Conservation (phyloP, 208 protist genomes). For the Crithidia brevicula region DNA sequence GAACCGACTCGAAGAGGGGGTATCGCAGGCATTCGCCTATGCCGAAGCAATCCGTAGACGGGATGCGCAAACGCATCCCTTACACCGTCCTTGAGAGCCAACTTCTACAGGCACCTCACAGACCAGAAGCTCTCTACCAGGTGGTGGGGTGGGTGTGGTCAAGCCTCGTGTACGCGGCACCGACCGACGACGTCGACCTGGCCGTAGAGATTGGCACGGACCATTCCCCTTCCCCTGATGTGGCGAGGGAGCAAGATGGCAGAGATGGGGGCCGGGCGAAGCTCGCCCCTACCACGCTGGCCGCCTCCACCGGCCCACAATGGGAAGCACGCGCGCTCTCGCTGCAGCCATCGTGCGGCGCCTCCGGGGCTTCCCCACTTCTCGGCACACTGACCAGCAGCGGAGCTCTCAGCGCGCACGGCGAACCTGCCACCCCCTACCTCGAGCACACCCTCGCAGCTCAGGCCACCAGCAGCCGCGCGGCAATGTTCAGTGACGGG, state of each 20-base stretch:
- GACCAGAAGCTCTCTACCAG: slow-evolving; percentile 21
- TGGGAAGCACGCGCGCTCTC: slow-evolving; percentile 4
- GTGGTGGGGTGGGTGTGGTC: slow-evolving; percentile 30
- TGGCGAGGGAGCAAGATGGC: background rate
- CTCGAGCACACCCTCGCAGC: slow-evolving; percentile 11
- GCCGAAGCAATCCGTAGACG: no score
- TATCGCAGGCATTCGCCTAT: no score
- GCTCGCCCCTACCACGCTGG: background rate
- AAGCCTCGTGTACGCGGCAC: slow-evolving; percentile 16
- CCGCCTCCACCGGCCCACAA: background rate
- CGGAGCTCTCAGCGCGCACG: background rate
- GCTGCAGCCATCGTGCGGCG: background rate
- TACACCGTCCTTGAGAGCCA: slow-evolving; percentile 13
- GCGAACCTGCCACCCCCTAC: slow-evolving; percentile 2
- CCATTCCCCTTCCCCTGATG: background rate
- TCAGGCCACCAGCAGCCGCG: background rate
- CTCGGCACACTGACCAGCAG: background rate
- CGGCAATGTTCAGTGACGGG: background rate
- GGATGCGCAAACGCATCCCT: background rate
- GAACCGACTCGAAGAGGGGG: no score
- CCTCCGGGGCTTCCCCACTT: background rate
- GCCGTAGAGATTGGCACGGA: background rate
- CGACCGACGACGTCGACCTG: background rate
- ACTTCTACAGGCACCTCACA: slow-evolving; percentile 15
- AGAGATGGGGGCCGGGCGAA: background rate